Evolutionary conservation across 345 rosid genomes (phyloP).

Genomic region (Acer negundo): DNA sequence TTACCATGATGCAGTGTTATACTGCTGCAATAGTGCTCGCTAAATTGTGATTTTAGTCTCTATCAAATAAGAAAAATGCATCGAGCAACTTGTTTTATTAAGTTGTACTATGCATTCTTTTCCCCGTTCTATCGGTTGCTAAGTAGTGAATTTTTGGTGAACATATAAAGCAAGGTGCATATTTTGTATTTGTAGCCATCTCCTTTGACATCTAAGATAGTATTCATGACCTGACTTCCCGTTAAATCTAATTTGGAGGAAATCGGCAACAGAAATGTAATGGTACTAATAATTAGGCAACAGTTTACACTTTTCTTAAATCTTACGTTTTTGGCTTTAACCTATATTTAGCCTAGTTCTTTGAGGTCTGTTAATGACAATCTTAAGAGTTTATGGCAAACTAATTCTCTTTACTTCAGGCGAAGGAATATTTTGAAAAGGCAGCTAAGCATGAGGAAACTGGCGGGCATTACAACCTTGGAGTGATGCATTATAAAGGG

Average conservation of each 20-base stretch:
- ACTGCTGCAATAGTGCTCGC: background rate
- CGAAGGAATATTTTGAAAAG: slow-evolving; percentile 90
- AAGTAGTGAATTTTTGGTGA: background rate
- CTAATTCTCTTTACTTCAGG: slow-evolving; percentile 46
- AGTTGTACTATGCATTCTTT: background rate
- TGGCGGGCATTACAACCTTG: slow-evolving; percentile 94
- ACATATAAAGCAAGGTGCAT: background rate
- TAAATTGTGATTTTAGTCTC: no score
- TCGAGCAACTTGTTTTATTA: background rate
- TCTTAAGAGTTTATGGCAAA: background rate
- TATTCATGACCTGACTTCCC: background rate
- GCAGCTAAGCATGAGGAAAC: slow-evolving; percentile 81
- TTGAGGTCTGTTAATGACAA: background rate
- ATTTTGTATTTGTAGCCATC: background rate
- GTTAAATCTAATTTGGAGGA: background rate
- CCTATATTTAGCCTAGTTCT: background rate
- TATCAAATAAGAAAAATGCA: no score
- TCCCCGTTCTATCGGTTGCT: background rate
- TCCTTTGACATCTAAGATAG: background rate
- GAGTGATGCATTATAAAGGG: slow-evolving; percentile 87
- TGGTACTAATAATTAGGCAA: background rate
- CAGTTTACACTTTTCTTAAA: background rate
- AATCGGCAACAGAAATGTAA: background rate
- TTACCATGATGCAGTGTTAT: background rate
- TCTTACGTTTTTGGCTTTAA: no score